These are phyloP conservation scores for Eucalyptus curtisii DNA, from an alignment of 345 rosid species.

Conservation along the genomic window DNA sequence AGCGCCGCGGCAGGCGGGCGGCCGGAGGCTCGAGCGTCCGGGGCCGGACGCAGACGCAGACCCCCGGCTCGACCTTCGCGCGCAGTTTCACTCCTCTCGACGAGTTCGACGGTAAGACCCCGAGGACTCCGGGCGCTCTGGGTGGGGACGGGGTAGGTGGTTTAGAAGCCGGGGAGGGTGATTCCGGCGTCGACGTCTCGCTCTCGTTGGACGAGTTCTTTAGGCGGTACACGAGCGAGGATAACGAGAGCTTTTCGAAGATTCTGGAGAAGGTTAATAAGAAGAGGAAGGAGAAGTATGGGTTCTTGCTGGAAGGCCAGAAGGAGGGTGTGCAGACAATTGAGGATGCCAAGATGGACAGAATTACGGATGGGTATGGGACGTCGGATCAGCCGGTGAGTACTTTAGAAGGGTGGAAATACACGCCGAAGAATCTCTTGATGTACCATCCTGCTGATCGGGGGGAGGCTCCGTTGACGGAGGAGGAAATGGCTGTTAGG, in stretches of 20 bases:
- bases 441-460: constrained; percentile 94
- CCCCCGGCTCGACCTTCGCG: constrained; percentile 81
- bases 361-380: constrained; percentile 92
- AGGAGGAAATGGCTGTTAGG: constrained; percentile 60
- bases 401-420: constrained; percentile 86
- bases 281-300: constrained; percentile 74
- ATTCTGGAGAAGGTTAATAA: constrained; percentile 79
- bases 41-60: constrained; percentile 49
- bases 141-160: constrained; percentile 16
- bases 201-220: constrained; percentile 72
- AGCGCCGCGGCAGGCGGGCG: constrained; percentile 59
- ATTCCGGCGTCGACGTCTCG: constrained; percentile 36
- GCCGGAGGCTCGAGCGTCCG: constrained; percentile 10
- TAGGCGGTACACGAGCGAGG: constrained; percentile 85
- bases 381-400: constrained; percentile 89
- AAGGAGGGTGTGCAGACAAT: constrained; percentile 25
- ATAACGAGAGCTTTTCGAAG: constrained; percentile 80
- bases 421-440: constrained; percentile 76
- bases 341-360: constrained; percentile 53
- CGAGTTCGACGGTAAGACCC: constrained; percentile 52
- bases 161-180: constrained; percentile 16
- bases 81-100: constrained; percentile 75
- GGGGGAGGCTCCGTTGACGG: constrained; percentile 77
- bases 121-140: constrained; percentile 26
- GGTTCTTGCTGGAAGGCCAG: constrained; percentile 51